A percentile compares a stretch with the other conserved stretches of the same genome.
These are phyloP conservation scores for Lichtheimia hyalospora DNA, from an alignment of 371 early-diverging fungal genomes.

Conservation along the genomic window DNA sequence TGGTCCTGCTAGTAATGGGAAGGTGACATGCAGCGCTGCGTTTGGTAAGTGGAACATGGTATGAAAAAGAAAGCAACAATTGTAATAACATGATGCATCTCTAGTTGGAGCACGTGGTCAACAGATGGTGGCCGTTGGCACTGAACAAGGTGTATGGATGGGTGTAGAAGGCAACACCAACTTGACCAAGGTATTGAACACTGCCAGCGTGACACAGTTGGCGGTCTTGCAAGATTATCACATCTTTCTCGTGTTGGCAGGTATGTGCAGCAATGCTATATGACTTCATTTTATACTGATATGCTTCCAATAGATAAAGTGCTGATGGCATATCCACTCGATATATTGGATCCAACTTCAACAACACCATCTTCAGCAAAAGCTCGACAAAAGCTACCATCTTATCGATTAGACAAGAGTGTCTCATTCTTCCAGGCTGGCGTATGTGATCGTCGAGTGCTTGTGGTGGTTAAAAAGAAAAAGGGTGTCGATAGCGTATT, in stretches of 20 bases:
- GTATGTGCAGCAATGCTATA: neutral
- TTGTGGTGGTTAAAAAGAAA: constrained; percentile 57
- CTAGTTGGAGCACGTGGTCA: constrained; percentile 42
- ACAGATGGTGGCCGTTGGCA: constrained; percentile 74
- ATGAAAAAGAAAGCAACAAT: neutral
- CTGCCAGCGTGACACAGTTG: constrained; percentile 36
- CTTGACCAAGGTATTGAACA: constrained; percentile 24
- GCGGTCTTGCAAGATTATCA: constrained; percentile 38
- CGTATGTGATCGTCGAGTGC: constrained; percentile 47
- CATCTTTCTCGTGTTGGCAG: constrained; percentile 35
- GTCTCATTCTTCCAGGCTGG: constrained; percentile 76
- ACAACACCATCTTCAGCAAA: constrained; percentile 17
- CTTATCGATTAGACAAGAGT: constrained; percentile 55
- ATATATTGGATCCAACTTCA: constrained; percentile 52
- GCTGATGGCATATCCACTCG: constrained; percentile 69
- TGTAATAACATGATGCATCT: neutral
- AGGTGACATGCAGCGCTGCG: constrained; percentile 69
- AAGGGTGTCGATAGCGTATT: constrained; percentile 46
- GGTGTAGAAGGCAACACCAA: constrained; percentile 42
- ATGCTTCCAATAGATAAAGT: constrained; percentile 53
- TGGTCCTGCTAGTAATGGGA: constrained; percentile 25
- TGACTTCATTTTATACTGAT: constrained; percentile 2
- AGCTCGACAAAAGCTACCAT: constrained; percentile 23
- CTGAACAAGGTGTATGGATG: constrained; percentile 74
- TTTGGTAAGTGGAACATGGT: constrained; percentile 43